These are phyloP conservation scores for Podospora conica DNA, from an alignment of 495 filamentous ascomycete genomes.

Conservation along the genomic window DNA sequence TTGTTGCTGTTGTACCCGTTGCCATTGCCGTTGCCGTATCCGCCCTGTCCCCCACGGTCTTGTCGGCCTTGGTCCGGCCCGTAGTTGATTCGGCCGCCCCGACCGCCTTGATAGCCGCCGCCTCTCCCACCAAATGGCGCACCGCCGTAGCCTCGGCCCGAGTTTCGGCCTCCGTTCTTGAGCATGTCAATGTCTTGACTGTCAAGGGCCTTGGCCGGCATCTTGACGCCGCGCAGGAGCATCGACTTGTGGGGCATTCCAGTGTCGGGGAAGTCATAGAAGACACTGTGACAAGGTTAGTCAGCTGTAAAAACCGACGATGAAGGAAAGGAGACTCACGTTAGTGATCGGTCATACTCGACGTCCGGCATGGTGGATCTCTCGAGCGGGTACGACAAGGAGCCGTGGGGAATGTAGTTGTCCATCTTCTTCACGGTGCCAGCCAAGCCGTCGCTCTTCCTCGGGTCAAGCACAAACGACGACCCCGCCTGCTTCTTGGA, in stretches of 20 bases:
- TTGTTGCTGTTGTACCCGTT: conserved; percentile 27
- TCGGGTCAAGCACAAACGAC: conserved; percentile 63
- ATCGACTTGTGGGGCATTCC: conserved; percentile 81
- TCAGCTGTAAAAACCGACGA: not conserved
- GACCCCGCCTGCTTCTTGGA: conserved; percentile 70
- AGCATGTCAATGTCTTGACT: conserved; percentile 64
- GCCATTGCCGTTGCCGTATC: conserved; percentile 16
- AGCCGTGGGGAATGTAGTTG: conserved; percentile 66
- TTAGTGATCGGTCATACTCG: conserved; percentile 77
- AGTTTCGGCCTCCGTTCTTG: conserved; percentile 50
- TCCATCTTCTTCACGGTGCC: conserved; percentile 80
- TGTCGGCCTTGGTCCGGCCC: conserved; percentile 27
- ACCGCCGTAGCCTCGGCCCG: conserved; percentile 49
- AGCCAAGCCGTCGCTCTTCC: conserved; percentile 66
- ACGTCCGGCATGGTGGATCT: conserved; percentile 64
- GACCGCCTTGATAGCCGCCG: conserved; percentile 24
- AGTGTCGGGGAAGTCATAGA: conserved; percentile 73
- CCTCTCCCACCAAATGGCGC: conserved; percentile 29
- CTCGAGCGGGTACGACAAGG: conserved; percentile 53
- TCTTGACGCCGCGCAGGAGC: conserved; percentile 78
- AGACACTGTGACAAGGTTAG: conserved; percentile 50
- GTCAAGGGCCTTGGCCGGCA: conserved; percentile 62
- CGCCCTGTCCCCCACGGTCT: conserved; percentile 10
- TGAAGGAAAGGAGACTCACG: conserved; percentile 45
- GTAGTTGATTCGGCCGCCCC: conserved; percentile 37